These are phyloP conservation scores for Cladosporium sp. DNA, from an alignment of 2,329 filamentous ascomycete genomes.

Conservation along the genomic window DNA sequence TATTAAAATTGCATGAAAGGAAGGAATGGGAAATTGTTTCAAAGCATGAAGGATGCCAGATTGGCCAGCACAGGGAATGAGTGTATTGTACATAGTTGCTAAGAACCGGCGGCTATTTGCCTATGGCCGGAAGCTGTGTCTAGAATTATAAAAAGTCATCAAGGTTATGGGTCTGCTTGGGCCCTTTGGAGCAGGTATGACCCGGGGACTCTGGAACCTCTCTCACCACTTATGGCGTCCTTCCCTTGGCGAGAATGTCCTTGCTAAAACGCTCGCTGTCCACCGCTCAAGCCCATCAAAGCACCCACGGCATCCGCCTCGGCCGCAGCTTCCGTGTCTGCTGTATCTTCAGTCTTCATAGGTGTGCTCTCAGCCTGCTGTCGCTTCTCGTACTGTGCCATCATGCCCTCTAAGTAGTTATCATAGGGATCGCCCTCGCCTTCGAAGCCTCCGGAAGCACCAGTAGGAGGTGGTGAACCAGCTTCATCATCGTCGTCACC, in stretches of 20 bases:
- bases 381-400: conserved; percentile 21
- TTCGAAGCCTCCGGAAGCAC: conserved; percentile 28
- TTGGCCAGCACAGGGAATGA: not conserved
- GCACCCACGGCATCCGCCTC: conserved; percentile 26
- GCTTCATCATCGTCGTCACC: conserved; percentile 15
- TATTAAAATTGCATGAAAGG: not conserved
- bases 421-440: conserved; percentile 33
- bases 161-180: not conserved
- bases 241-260: not conserved
- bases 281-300: conserved; percentile 22
- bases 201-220: too few species aligned
- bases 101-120: conserved; percentile 2
- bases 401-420: conserved; percentile 28
- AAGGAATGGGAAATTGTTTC: not conserved
- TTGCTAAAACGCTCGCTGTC: not conserved
- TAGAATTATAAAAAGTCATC: conserved; percentile 5
- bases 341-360: conserved; percentile 16
- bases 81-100: conserved; percentile 6
- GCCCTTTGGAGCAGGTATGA: not conserved
- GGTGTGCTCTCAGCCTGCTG: conserved; percentile 24
- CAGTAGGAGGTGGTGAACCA: conserved; percentile 26
- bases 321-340: conserved; percentile 17
- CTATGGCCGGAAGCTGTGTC: not conserved
- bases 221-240: not conserved
- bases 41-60: not conserved